These are phyloP conservation scores for Rugonectria rugulosa DNA, from an alignment of 2,329 filamentous ascomycete species.

Conservation along the genomic window DNA sequence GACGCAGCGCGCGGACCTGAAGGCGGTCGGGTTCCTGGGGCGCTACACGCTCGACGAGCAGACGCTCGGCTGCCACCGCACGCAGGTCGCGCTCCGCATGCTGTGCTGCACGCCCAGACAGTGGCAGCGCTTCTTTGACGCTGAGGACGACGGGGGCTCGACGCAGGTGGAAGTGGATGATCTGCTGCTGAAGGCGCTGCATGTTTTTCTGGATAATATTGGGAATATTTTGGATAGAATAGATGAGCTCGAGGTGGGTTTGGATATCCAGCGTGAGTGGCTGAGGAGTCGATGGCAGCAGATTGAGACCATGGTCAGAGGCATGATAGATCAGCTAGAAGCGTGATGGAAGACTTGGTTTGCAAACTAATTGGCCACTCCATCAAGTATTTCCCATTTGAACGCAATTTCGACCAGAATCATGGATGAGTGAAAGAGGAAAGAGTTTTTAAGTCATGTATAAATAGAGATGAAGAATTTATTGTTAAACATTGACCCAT, in stretches of 20 bases:
- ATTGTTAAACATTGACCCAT: neutral
- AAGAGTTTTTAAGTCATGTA: no score
- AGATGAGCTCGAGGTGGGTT: slow-evolving; percentile 41
- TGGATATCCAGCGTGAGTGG: slow-evolving; percentile 46
- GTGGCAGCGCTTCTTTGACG: slow-evolving; percentile 50
- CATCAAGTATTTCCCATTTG: no score
- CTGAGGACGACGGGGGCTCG: slow-evolving; percentile 55
- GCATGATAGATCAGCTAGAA: slow-evolving; percentile 40
- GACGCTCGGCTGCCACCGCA: slow-evolving; percentile 57
- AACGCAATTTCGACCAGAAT: no score
- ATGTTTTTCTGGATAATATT: slow-evolving; percentile 45
- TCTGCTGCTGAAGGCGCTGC: slow-evolving; percentile 48
- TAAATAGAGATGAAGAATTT: no score
- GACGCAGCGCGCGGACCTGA: slow-evolving; percentile 49
- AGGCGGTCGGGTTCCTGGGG: slow-evolving; percentile 57
- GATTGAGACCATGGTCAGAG: slow-evolving; percentile 47
- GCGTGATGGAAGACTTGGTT: neutral
- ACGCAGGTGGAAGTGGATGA: slow-evolving; percentile 50
- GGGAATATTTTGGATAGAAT: slow-evolving; percentile 42
- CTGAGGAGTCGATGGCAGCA: slow-evolving; percentile 54
- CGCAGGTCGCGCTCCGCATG: slow-evolving; percentile 59
- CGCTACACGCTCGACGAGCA: slow-evolving; percentile 52
- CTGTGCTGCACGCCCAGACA: slow-evolving; percentile 42
- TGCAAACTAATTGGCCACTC: no score
- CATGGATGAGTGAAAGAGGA: no score